phyloP scores from a whole-genome alignment of 257 asterid species.

The Lycium barbarum region DNA sequence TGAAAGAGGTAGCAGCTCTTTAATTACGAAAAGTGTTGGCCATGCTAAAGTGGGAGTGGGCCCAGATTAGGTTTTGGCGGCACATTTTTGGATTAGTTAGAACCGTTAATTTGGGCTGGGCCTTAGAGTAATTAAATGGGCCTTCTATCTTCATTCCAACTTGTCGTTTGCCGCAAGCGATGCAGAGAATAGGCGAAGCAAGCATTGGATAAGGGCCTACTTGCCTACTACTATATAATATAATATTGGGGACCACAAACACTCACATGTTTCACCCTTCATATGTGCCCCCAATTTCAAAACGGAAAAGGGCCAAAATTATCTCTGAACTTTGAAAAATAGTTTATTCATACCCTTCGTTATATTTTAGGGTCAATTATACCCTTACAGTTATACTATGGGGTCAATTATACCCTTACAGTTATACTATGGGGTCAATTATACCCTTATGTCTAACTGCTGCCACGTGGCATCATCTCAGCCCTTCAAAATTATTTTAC shows the following conservation, averaged over 20 bases:
- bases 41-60: neutral
- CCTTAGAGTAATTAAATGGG: neutral
- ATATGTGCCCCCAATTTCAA: neutral
- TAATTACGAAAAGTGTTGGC: neutral
- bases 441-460: no score
- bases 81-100: neutral
- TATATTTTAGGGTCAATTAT: no score
- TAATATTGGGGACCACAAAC: neutral
- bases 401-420: no score
- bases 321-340: no score
- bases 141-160: neutral
- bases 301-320: no score
- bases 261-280: neutral
- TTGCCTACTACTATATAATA: no score
- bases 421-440: no score
- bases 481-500: no score
- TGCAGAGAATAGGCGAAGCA: slow-evolving; percentile 10
- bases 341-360: no score
- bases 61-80: slow-evolving; percentile 22
- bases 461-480: no score
- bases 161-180: slow-evolving; percentile 34
- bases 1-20: neutral
- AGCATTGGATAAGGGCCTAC: neutral
- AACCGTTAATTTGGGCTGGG: slow-evolving; percentile 15
- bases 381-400: no score